A percentile compares a stretch with the other conserved stretches of the same genome.
phyloP scores from a whole-genome alignment of 1,284 basidiomycete genomes.

The Moesziomyces parantarcticus region DNA sequence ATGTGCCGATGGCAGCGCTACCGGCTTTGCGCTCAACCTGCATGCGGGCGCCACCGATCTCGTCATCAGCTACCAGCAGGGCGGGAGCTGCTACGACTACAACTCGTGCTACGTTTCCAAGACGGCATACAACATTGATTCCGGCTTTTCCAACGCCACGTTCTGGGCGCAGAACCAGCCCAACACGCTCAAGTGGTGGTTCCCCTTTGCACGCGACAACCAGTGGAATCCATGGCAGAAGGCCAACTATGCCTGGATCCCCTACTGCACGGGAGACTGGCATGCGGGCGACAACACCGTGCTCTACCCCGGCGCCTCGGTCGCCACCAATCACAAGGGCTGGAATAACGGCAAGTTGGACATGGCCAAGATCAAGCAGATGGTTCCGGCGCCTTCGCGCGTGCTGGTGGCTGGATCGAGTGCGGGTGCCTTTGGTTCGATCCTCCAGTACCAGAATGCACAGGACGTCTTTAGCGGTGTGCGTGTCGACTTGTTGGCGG shows the following conservation, averaged over 20 bases:
- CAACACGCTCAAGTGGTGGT: conserved; percentile 15
- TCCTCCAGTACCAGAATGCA: conserved; percentile 32
- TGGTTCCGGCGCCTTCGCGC: conserved; percentile 10
- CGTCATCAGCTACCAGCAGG: conserved; percentile 22
- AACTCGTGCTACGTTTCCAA: conserved; percentile 20
- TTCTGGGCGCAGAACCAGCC: conserved; percentile 19
- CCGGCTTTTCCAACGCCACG: conserved; percentile 14
- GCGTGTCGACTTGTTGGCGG: conserved; percentile 22
- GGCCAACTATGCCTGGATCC: conserved; percentile 27
- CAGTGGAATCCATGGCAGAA: conserved; percentile 22
- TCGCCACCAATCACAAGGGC: conserved; percentile 14
- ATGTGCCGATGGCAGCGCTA: conserved; percentile 25
- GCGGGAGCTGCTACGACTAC: conserved; percentile 38
- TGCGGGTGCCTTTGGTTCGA: conserved; percentile 24
- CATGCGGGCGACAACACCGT: conserved; percentile 28
- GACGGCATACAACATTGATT: conserved; percentile 23
- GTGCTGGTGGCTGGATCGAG: conserved; percentile 22
- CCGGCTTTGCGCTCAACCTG: conserved; percentile 32
- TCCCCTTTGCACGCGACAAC: conserved; percentile 25
- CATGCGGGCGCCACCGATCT: conserved; percentile 20
- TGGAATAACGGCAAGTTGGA: conserved; percentile 18
- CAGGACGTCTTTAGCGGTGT: conserved; percentile 18
- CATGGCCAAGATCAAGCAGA: conserved; percentile 15
- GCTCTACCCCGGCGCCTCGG: conserved; percentile 11
- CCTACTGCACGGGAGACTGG: conserved; percentile 39